phyloP scores from a whole-genome alignment of 202 grass and related monocot genomes.

The Sporobolus alterniflorus region DNA sequence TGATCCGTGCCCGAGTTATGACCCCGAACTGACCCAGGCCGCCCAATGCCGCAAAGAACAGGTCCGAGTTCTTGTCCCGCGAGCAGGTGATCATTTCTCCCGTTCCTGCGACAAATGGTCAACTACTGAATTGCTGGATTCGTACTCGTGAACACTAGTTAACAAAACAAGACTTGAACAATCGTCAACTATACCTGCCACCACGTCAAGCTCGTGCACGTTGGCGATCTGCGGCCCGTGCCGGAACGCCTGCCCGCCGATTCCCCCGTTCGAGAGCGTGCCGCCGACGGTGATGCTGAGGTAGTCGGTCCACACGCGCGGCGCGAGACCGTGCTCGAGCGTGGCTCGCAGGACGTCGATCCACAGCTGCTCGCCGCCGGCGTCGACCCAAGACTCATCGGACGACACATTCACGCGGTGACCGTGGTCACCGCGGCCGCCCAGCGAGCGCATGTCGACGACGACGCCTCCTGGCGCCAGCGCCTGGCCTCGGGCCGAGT shows the following conservation, averaged over 20 bases:
- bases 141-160: not conserved
- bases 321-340: constrained; percentile 32
- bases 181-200: constrained; percentile 44
- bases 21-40: constrained; percentile 66
- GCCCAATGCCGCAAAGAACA: constrained; percentile 65
- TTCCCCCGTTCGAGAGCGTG: constrained; percentile 58
- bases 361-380: constrained; percentile 62
- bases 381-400: constrained; percentile 42
- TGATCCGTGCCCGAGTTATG: constrained; percentile 39
- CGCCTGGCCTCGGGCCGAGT: constrained; percentile 57
- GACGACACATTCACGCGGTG: not conserved
- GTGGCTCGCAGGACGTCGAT: constrained; percentile 54
- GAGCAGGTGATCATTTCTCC: constrained; percentile 58
- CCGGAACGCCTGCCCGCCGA: constrained; percentile 49
- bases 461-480: constrained; percentile 42
- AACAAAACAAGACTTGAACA: not conserved
- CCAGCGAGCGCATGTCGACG: constrained; percentile 48
- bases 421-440: not conserved
- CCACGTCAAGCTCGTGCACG: constrained; percentile 66
- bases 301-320: constrained; percentile 66
- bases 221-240: constrained; percentile 59
- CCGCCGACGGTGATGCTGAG: constrained; percentile 58
- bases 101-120: constrained; percentile 36
- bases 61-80: constrained; percentile 26
- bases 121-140: not conserved